Conservation (phyloP, 208 protist genomes). For the Trypanosoma scelopori region DNA sequence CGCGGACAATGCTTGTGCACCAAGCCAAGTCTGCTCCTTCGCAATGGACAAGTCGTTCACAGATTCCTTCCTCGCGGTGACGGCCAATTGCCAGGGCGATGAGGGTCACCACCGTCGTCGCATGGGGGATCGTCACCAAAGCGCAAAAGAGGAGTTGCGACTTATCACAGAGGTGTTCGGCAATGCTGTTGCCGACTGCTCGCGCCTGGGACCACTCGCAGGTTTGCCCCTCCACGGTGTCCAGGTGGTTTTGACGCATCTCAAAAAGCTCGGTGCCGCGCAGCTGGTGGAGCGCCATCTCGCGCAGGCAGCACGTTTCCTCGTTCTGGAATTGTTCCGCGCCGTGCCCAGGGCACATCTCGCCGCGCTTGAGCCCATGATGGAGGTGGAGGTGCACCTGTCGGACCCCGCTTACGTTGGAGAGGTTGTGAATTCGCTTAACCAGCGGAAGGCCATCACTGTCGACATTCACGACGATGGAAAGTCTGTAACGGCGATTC, state of each 20-base stretch:
- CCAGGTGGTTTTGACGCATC: conserved; percentile 52
- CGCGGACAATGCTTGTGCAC: conserved; percentile 29
- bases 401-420: conserved; percentile 74
- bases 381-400: conserved; percentile 85
- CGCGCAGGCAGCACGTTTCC: conserved; percentile 43
- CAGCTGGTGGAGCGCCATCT: conserved; percentile 49
- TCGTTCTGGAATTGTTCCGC: conserved; percentile 49
- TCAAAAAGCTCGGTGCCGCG: conserved; percentile 51
- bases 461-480: conserved; percentile 84
- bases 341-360: conserved; percentile 34
- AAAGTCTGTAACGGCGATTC: conserved; percentile 65
- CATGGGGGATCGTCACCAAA: conserved; percentile 34
- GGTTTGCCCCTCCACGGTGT: conserved; percentile 77
- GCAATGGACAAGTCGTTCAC: conserved; percentile 44
- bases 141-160: conserved; percentile 51
- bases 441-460: conserved; percentile 72
- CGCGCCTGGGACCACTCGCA: conserved; percentile 61
- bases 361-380: conserved; percentile 84
- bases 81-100: background rate
- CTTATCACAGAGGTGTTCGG: conserved; percentile 44
- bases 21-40: conserved; percentile 42
- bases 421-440: conserved; percentile 71
- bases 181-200: conserved; percentile 51
- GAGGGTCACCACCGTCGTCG: conserved; percentile 3
- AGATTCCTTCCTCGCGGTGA: conserved; percentile 31